These are phyloP conservation scores for Diaporthe capsici DNA, from an alignment of 2,329 filamentous ascomycete genomes.

Conservation along the genomic window DNA sequence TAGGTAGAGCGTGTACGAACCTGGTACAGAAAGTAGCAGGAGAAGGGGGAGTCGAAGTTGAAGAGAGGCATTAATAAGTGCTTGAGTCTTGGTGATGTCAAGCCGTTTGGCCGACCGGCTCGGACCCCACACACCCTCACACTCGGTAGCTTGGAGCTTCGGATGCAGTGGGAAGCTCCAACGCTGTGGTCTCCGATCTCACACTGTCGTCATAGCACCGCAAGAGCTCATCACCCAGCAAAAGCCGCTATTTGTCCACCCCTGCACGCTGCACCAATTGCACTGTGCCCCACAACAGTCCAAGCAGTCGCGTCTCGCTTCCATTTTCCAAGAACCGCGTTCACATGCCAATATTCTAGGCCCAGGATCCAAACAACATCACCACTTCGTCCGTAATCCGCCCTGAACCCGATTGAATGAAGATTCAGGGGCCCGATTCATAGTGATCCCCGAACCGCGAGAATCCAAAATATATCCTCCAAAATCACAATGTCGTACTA, in stretches of 20 bases:
- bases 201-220: constrained; percentile 30
- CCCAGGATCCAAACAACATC: background rate
- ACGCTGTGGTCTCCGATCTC: constrained; percentile 8
- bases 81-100: constrained; percentile 35
- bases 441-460: background rate
- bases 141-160: constrained; percentile 38
- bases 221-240: constrained; percentile 15
- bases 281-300: constrained; percentile 1
- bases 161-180: constrained; percentile 39
- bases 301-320: constrained; percentile 27
- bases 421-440: background rate
- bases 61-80: constrained; percentile 20
- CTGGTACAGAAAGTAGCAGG: constrained; percentile 13
- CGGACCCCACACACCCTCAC: constrained; percentile 21
- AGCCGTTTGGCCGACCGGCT: constrained; percentile 29
- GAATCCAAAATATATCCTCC: background rate
- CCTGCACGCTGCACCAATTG: background rate
- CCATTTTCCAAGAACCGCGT: constrained; percentile 29
- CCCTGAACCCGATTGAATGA: background rate
- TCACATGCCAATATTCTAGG: constrained; percentile 24
- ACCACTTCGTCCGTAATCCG: background rate
- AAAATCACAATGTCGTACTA: constrained; percentile 79
- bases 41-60: background rate
- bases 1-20: constrained; percentile 35
- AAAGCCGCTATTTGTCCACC: background rate